Evolutionary conservation across 352 stramenopile genomes (phyloP).

Genomic region (Globisporangium cylindrosporum): DNA sequence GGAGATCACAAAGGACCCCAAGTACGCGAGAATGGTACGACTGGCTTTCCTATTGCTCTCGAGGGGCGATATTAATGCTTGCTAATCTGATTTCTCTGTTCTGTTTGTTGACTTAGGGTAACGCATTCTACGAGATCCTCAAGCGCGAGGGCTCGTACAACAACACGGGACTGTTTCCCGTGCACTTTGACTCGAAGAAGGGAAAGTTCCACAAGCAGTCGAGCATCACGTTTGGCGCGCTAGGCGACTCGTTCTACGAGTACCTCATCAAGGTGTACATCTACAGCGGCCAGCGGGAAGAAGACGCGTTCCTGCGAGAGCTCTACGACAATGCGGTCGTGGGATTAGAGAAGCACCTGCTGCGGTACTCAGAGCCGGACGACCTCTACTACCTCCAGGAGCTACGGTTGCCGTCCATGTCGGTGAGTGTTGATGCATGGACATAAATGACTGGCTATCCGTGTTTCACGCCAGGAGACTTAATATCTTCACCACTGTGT

Average conservation of each 20-base stretch:
- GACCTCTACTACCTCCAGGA: constrained; percentile 74
- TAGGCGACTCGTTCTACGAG: constrained; percentile 97
- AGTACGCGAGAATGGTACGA: constrained; percentile 64
- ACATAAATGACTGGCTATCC: background rate
- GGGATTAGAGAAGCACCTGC: constrained; percentile 90
- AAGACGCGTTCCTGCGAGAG: constrained; percentile 68
- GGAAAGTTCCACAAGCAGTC: constrained; percentile 30
- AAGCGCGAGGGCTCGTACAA: constrained; percentile 69
- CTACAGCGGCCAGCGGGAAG: constrained; percentile 85
- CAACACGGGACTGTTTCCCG: constrained; percentile 86
- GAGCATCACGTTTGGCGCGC: constrained; percentile 91
- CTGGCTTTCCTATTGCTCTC: background rate
- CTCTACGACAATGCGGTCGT: constrained; percentile 94
- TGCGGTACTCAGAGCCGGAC: constrained; percentile 65
- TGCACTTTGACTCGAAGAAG: constrained; percentile 56
- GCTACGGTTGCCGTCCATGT: constrained; percentile 43
- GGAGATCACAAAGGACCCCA: constrained; percentile 68
- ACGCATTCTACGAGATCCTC: constrained; percentile 76
- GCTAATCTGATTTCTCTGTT: background rate
- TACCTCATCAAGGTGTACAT: constrained; percentile 98
- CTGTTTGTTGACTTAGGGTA: constrained; percentile 35
- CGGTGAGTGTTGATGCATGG: constrained; percentile 5
- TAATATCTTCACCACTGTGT: no score
- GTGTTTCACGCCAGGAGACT: background rate
- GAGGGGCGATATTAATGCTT: background rate